Conservation (phyloP, 225 moss, liverwort and hornwort genomes). For the Sphagnum contortum region DNA sequence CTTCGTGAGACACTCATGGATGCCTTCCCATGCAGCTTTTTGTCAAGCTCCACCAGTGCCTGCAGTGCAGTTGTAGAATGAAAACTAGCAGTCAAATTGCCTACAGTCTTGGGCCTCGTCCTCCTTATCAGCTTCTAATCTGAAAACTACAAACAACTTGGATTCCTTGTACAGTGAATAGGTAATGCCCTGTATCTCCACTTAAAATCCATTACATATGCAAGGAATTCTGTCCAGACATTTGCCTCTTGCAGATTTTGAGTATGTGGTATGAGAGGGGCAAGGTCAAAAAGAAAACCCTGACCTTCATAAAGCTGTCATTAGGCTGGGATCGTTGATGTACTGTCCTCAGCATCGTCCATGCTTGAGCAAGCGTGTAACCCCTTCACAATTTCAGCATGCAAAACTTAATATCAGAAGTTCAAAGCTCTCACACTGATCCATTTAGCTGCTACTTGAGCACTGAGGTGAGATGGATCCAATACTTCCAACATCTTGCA, state of each 20-base stretch:
- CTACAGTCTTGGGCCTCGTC: no score
- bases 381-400: slow-evolving; percentile 28
- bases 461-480: no score
- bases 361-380: slow-evolving; percentile 71
- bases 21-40: slow-evolving; percentile 57
- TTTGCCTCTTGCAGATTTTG: background rate
- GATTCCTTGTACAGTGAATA: no score
- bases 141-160: no score
- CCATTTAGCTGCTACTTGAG: no score
- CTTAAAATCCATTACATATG: no score
- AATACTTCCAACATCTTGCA: no score
- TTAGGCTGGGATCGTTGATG: slow-evolving; percentile 86
- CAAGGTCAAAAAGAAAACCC: no score
- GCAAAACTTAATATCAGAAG: background rate
- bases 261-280: background rate
- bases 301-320: slow-evolving; percentile 88
- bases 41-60: slow-evolving; percentile 64
- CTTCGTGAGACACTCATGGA: slow-evolving; percentile 77
- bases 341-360: slow-evolving; percentile 63
- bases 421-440: no score
- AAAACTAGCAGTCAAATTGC: background rate
- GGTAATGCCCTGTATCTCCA: no score
- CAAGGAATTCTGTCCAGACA: background rate
- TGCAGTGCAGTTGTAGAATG: slow-evolving; percentile 11
- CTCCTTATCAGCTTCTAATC: no score